Base-by-base conservation (phyloP, 2,329 filamentous ascomycete genomes). In the Rugonectria rugulosa region DNA sequence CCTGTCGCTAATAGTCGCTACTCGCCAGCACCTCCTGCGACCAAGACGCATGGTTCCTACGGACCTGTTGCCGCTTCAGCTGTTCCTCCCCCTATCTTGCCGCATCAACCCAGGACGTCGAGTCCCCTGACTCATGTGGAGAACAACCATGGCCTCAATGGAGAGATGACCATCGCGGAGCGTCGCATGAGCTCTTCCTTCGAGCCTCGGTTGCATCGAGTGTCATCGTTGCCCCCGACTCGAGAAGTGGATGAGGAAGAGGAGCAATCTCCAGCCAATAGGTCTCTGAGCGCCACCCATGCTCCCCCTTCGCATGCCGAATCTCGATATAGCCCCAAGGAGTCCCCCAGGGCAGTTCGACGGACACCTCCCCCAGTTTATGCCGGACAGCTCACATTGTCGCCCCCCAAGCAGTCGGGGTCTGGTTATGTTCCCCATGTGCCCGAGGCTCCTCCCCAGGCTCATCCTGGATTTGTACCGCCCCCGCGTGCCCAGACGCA, bases 51-150 rank as follows among this genome's bases (percentile, higher is more conserved):
- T n/a, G 75, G 71, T 40, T 80, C 82, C 15, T 77, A 75, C 15
- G 71, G 72, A 57, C 49, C 72, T 14, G 65, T 75, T 12, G 63
- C 68, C 23, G 61, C 69, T 21, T 65, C 74, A 6, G 72, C 71
- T 17, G 69, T 74, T 1, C 72, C 78, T 8, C 77, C 80, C 21
- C 74, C 82, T 12, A 70, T 78, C 31, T 73, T 87, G 34, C 75
- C 84, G 41, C 84, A 88, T 65, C 80, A 85, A 58, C 86, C 86
- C 8, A 77, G 86, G 59, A 88, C 86, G 2, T 88, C 86, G 2
- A 89, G 86, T 60, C 86, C 86, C 1, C 70, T 88, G 55, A 86
- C 86, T 6, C 84, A 88, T 62, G 88, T 86, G 55, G 86, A 88
- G 68, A 77, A 79, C 10, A 78, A 76, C 7, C 75, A 56, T 36